Conservation (phyloP, 768 basidiomycete species). For the Obba rivulosa region DNA sequence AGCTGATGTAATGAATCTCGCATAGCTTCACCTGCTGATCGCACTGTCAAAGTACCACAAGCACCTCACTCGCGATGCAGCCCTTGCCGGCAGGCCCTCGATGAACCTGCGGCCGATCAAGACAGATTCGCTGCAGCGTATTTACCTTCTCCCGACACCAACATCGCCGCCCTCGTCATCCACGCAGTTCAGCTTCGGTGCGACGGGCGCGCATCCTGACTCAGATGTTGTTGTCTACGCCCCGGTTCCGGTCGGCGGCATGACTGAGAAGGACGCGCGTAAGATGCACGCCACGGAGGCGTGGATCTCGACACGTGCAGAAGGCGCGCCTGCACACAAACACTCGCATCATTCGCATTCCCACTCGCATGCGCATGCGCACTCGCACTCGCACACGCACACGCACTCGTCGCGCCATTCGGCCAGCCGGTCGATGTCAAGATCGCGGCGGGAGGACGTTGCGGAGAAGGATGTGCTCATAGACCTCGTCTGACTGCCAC, state of each 20-base stretch:
- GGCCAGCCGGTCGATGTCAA: slow-evolving; percentile 33
- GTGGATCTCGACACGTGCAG: slow-evolving; percentile 42
- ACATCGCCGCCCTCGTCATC: slow-evolving; percentile 16
- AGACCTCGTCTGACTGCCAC: background rate
- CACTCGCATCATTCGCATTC: slow-evolving; percentile 25
- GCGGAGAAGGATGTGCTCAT: too few relatives aligned
- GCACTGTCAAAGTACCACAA: slow-evolving; percentile 64
- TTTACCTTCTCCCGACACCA: slow-evolving; percentile 53
- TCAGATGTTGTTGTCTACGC: slow-evolving; percentile 52
- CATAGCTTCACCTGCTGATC: slow-evolving; percentile 71
- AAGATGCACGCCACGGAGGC: slow-evolving; percentile 55
- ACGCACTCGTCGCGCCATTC: slow-evolving; percentile 22
- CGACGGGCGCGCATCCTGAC: slow-evolving; percentile 7
- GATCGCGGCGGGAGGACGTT: background rate
- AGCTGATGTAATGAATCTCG: background rate
- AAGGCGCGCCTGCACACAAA: slow-evolving; percentile 15
- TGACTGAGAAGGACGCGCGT: slow-evolving; percentile 48
- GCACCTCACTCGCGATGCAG: slow-evolving; percentile 35
- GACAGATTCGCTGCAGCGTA: slow-evolving; percentile 43
- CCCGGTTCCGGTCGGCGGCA: slow-evolving; percentile 53
- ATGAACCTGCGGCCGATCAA: slow-evolving; percentile 22
- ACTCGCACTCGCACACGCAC: slow-evolving; percentile 18
- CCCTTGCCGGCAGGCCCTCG: slow-evolving; percentile 23
- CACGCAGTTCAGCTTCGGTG: slow-evolving; percentile 12
- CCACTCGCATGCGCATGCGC: slow-evolving; percentile 21